These are phyloP conservation scores for Mycena crocata DNA, from an alignment of 768 basidiomycete species.

Conservation along the genomic window DNA sequence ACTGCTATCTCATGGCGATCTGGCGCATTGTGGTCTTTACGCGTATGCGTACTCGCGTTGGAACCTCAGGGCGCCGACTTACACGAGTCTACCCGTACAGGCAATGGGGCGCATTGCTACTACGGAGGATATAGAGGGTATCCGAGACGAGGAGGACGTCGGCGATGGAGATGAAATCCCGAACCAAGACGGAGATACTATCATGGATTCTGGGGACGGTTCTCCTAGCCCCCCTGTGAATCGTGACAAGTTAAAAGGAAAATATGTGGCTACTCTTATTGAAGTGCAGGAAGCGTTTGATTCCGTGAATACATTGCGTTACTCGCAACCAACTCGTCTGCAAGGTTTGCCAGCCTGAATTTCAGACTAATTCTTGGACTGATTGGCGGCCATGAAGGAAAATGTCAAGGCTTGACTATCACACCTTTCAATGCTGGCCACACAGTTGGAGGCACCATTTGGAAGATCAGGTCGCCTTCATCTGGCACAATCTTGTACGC, in stretches of 20 bases:
- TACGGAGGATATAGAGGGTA: constrained; percentile 86
- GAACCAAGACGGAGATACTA: constrained; percentile 37
- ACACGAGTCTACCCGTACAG: constrained; percentile 94
- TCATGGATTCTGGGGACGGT: constrained; percentile 42
- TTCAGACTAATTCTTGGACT: constrained; percentile 18
- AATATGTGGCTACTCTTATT: constrained; percentile 80
- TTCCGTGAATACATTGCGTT: constrained; percentile 89
- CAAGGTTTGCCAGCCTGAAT: constrained; percentile 70
- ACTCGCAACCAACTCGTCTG: constrained; percentile 95
- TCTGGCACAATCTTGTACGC: constrained; percentile 96
- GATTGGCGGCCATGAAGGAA: constrained; percentile 60
- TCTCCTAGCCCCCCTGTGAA: constrained; percentile 40
- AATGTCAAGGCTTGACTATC: constrained; percentile 92
- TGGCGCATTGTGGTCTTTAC: constrained; percentile 90
- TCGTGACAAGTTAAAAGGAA: constrained; percentile 52
- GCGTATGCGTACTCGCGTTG: constrained; percentile 91
- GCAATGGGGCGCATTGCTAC: constrained; percentile 95
- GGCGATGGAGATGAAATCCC: constrained; percentile 53
- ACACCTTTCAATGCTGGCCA: constrained; percentile 97
- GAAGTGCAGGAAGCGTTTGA: constrained; percentile 96
- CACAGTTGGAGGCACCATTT: constrained; percentile 95
- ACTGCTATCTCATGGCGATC: constrained; percentile 93
- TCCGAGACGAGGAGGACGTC: constrained; percentile 80
- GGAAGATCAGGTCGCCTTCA: constrained; percentile 98
- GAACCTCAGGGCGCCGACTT: constrained; percentile 90